phyloP scores from a whole-genome alignment of 1,284 basidiomycete genomes.

The Vanrija humicola region DNA sequence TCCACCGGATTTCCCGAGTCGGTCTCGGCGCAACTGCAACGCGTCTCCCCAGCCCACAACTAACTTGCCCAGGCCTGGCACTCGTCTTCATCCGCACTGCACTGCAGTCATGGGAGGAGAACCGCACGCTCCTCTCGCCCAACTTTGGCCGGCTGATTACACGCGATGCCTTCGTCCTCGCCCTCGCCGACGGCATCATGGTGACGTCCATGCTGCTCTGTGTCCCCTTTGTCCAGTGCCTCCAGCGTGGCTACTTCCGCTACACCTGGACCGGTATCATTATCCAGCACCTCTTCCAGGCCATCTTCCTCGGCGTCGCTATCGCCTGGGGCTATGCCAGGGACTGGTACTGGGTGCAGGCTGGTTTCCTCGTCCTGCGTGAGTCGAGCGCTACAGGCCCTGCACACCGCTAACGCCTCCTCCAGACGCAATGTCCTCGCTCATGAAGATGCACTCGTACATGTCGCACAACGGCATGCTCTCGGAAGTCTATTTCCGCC shows the following conservation, averaged over 20 bases:
- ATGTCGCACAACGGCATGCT: constrained; percentile 84
- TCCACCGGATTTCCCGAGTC: background rate
- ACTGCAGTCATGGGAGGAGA: constrained; percentile 66
- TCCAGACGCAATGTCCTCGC: constrained; percentile 41
- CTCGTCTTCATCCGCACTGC: constrained; percentile 74
- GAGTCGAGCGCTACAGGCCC: constrained; percentile 14
- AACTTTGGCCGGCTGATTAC: constrained; percentile 85
- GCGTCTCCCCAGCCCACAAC: no score
- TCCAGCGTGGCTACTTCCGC: constrained; percentile 70
- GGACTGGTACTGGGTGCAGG: constrained; percentile 97
- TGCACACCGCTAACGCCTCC: background rate
- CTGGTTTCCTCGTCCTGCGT: constrained; percentile 87
- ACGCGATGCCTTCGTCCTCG: constrained; percentile 75
- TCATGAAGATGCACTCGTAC: constrained; percentile 78
- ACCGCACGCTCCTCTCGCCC: constrained; percentile 72
- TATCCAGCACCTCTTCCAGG: constrained; percentile 75
- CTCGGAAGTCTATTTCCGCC: constrained; percentile 53
- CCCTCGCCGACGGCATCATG: constrained; percentile 76
- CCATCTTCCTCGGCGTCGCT: constrained; percentile 62
- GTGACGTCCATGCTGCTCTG: constrained; percentile 68
- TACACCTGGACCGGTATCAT: constrained; percentile 71
- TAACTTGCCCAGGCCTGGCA: constrained; percentile 63
- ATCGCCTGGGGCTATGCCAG: constrained; percentile 57
- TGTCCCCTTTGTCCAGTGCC: constrained; percentile 75
- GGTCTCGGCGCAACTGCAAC: background rate